Conservation (phyloP, 2,329 filamentous ascomycete genomes). For the Cladosporium sp. region DNA sequence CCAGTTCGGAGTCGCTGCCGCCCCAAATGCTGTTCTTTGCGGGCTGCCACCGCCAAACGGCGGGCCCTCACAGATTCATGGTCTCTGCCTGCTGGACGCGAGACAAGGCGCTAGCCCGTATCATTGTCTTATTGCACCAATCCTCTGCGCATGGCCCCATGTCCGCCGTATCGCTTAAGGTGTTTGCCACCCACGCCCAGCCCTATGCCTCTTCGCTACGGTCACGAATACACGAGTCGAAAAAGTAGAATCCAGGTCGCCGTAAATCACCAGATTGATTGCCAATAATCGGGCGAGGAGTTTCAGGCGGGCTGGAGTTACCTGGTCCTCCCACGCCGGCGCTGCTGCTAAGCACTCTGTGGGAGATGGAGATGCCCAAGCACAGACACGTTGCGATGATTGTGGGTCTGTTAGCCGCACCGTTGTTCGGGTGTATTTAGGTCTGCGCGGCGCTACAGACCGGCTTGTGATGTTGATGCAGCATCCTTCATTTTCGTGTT, state of each 20-base stretch:
- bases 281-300: neutral
- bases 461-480: constrained; percentile 13
- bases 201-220: neutral
- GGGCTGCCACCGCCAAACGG: neutral
- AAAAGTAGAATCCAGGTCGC: neutral
- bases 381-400: constrained; percentile 10
- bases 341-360: neutral
- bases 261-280: neutral
- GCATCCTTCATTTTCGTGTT: constrained; percentile 15
- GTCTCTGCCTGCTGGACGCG: constrained; percentile 9
- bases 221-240: neutral
- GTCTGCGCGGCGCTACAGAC: constrained; percentile 11
- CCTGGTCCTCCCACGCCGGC: constrained; percentile 9
- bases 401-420: constrained; percentile 10
- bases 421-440: constrained; percentile 14
- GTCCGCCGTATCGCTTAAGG: constrained; percentile 6
- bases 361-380: neutral
- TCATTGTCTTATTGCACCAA: constrained; percentile 12
- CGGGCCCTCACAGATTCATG: constrained; percentile 1
- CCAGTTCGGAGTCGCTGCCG: constrained; percentile 7
- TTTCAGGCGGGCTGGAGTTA: constrained; percentile 3
- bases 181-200: constrained; percentile 5
- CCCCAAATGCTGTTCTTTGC: neutral
- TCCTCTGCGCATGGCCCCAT: constrained; percentile 9
- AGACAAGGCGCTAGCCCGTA: constrained; percentile 9